Evolutionary conservation across 805 yeast genomes (phyloP).

Genomic region (Suhomyces tanzawaensis): DNA sequence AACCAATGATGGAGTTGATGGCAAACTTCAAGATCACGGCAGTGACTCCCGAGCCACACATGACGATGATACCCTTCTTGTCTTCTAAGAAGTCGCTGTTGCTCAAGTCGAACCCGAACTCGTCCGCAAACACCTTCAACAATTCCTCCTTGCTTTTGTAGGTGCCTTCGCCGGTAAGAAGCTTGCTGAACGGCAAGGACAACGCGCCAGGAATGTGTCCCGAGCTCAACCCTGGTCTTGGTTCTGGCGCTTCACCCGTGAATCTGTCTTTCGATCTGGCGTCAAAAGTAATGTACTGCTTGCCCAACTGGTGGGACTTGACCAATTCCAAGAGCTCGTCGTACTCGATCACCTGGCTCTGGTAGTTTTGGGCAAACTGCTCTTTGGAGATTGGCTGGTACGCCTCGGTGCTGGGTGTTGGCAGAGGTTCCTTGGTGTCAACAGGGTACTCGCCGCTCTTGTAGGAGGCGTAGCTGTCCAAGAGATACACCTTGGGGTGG

Average conservation of each 20-base stretch:
- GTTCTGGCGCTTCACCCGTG: slow-evolving; percentile 81
- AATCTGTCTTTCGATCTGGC: slow-evolving; percentile 79
- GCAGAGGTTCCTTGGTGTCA: slow-evolving; percentile 33
- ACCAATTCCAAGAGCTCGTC: slow-evolving; percentile 67
- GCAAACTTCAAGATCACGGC: slow-evolving; percentile 83
- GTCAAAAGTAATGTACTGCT: slow-evolving; percentile 61
- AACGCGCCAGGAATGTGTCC: slow-evolving; percentile 87
- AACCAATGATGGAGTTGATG: slow-evolving; percentile 35
- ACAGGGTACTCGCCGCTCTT: slow-evolving; percentile 44
- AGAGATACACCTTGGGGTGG: slow-evolving; percentile 63
- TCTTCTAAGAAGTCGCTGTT: slow-evolving; percentile 26
- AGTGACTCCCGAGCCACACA: slow-evolving; percentile 97
- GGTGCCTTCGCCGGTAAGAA: slow-evolving; percentile 45
- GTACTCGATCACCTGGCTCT: slow-evolving; percentile 56
- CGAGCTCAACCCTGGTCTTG: slow-evolving; percentile 80
- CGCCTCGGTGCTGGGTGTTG: slow-evolving; percentile 14
- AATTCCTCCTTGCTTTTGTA: slow-evolving; percentile 52
- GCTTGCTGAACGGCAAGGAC: slow-evolving; percentile 69
- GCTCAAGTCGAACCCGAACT: slow-evolving; percentile 31
- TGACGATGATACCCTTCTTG: slow-evolving; percentile 68
- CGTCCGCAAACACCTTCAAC: slow-evolving; percentile 39
- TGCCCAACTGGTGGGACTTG: slow-evolving; percentile 39
- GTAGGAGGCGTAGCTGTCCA: slow-evolving; percentile 67
- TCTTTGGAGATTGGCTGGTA: slow-evolving; percentile 16
- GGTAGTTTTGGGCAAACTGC: slow-evolving; percentile 32